Conservation (phyloP, 495 filamentous ascomycete species). For the Neurospora sublineolata region DNA sequence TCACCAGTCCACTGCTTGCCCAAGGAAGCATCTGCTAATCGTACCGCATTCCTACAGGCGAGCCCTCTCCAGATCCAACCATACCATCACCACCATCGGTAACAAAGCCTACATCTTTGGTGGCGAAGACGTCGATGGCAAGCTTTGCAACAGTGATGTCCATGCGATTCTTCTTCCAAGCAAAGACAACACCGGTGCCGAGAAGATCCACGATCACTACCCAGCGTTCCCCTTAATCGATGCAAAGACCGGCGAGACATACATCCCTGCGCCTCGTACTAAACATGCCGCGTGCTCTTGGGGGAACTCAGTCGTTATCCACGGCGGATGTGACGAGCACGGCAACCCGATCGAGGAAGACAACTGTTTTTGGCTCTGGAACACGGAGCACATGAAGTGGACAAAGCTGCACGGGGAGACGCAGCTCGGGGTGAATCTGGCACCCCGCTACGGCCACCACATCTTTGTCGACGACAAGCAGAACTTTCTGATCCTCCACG, state of each 20-base stretch:
- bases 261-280: slow-evolving; percentile 25
- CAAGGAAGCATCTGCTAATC: background rate
- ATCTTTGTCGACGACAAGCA: slow-evolving; percentile 14
- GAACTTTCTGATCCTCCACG: slow-evolving; percentile 32
- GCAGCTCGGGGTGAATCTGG: slow-evolving; percentile 12
- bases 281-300: slow-evolving; percentile 33
- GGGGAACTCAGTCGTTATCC: slow-evolving; percentile 28
- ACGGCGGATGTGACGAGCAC: slow-evolving; percentile 30
- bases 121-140: slow-evolving; percentile 25
- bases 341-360: slow-evolving; percentile 29
- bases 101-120: slow-evolving; percentile 44
- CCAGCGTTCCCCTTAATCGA: slow-evolving; percentile 14
- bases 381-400: slow-evolving; percentile 30
- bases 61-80: slow-evolving; percentile 33
- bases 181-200: slow-evolving; percentile 3
- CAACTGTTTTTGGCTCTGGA: slow-evolving; percentile 36
- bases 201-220: slow-evolving; percentile 14
- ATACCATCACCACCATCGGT: slow-evolving; percentile 35
- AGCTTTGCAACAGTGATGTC: slow-evolving; percentile 34
- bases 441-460: slow-evolving; percentile 14
- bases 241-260: slow-evolving; percentile 25
- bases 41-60: slow-evolving; percentile 3
- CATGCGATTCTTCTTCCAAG: slow-evolving; percentile 33
- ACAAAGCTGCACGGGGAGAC: slow-evolving; percentile 9
- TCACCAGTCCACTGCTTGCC: background rate